Evolutionary conservation across 1,284 basidiomycete genomes (phyloP), one percentile per base, ranked within the genome.

Genomic region (Rhizoctonia solani): DNA sequence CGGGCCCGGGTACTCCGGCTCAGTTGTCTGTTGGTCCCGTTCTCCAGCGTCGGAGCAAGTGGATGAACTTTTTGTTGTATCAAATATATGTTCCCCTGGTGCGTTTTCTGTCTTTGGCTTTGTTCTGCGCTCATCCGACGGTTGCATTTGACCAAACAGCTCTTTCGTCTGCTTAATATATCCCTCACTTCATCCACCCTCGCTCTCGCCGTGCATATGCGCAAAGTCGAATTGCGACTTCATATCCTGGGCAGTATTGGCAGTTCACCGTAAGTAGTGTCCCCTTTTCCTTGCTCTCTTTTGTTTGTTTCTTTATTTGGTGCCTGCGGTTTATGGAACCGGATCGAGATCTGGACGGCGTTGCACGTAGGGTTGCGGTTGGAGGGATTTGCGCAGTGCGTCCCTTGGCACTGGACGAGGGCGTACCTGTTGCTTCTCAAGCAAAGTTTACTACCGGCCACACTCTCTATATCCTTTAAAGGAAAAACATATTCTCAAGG

Each of bases 91-190:
- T 90, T 58, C 90, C 90, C 56, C 75, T 92, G 79, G 90, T 91
- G 72, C 56, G 83, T 76, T 55, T 37, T 41, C 34, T n/a, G 27
- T 29, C 44, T n/a, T n/a, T n/a, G n/a, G n/a, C n/a, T n/a, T n/a
- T n/a, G n/a, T n/a, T n/a, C n/a, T n/a, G n/a, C n/a, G n/a, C n/a
- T n/a, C n/a, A n/a, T 11, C 29, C 54, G 39, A 9, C 19, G 41
- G 55, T 29, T 19, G 46, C 44, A 19, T 23, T 53, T 11, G 30
- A 73, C 74, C 27, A 74, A 71, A 66, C 72, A 96, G 85, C 81
- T 95, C 37, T 92, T 94, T 75, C 88, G 93, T 67, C 81, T 92
- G 70, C 83, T 90, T 76, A 95, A 95, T 74, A 86, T 96, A 68
- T 81, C 86, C 3, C 89, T 95, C 72, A 94, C 90, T 2, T 85